Evolutionary conservation across 1,284 basidiomycete genomes (phyloP).

Genomic region (Boletellus deceptivus): DNA sequence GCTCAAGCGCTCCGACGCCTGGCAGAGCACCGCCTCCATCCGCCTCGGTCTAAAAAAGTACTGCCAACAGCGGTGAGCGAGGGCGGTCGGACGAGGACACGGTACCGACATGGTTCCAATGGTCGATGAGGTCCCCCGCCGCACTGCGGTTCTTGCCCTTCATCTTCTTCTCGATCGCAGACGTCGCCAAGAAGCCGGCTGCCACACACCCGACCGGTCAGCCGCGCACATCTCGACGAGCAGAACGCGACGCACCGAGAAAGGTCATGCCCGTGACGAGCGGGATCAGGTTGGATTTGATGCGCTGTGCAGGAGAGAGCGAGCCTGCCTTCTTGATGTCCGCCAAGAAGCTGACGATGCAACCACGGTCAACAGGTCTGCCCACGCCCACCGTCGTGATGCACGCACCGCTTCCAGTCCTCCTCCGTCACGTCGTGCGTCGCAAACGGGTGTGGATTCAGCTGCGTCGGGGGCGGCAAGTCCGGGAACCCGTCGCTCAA

Average conservation of each 20-base stretch:
- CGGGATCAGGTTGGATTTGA: conserved; percentile 29
- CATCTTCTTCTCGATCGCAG: conserved; percentile 28
- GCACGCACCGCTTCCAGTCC: conserved; percentile 31
- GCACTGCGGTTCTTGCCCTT: conserved; percentile 25
- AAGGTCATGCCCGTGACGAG: conserved; percentile 20
- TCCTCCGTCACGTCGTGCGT: conserved; percentile 32
- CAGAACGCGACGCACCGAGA: conserved; percentile 12
- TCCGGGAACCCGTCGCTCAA: conserved; percentile 28
- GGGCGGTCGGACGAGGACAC: not conserved
- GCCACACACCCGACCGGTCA: too few relatives aligned
- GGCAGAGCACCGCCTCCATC: conserved; percentile 31
- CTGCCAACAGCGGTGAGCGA: conserved; percentile 11
- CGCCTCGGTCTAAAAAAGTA: conserved; percentile 34
- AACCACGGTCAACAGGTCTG: not conserved
- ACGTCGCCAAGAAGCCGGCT: conserved; percentile 25
- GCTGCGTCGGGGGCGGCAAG: conserved; percentile 29
- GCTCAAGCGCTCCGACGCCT: conserved; percentile 30
- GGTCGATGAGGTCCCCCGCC: conserved; percentile 31
- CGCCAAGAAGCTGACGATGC: conserved; percentile 20
- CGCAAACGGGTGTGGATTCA: conserved; percentile 26
- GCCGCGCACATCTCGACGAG: not conserved
- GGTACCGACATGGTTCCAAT: conserved; percentile 32
- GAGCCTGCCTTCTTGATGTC: conserved; percentile 29
- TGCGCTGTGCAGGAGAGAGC: conserved; percentile 27
- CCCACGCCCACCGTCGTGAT: not conserved